Evolutionary conservation across 176 grass and related monocot species (phyloP).

Genomic region (Puya raimondii): DNA sequence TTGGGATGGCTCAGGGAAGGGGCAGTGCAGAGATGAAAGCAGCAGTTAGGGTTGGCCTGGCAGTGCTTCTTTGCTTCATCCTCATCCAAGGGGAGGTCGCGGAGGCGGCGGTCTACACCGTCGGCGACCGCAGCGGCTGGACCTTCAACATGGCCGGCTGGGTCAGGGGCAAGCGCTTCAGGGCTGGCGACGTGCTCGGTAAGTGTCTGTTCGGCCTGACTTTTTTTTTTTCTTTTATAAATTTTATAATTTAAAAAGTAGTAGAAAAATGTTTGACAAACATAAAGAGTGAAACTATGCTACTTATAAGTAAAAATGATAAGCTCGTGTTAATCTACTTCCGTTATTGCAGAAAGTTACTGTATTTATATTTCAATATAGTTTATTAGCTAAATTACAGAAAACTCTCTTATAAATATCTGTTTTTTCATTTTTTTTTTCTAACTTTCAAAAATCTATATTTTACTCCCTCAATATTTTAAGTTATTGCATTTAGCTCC

Average conservation of each 20-base stretch:
- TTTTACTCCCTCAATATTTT: too few species aligned
- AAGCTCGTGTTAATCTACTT: too few species aligned
- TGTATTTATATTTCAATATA: too few species aligned
- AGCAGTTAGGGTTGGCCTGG: not conserved
- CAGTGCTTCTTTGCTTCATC: constrained; percentile 27
- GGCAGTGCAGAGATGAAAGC: constrained; percentile 19
- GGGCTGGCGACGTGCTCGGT: constrained; percentile 48
- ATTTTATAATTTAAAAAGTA: not conserved
- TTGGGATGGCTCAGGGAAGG: constrained; percentile 31
- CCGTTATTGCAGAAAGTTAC: too few species aligned
- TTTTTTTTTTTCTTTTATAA: not conserved
- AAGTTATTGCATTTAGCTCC: too few species aligned
- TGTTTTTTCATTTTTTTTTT: too few species aligned
- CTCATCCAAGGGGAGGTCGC: constrained; percentile 22
- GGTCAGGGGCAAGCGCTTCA: constrained; percentile 59
- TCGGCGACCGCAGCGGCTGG: constrained; percentile 52
- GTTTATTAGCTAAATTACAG: too few species aligned
- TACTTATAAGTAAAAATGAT: too few species aligned
- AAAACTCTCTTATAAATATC: too few species aligned
- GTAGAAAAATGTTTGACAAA: too few species aligned
- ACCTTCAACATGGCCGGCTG: constrained; percentile 29
- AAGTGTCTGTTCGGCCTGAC: not conserved
- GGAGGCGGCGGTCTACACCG: constrained; percentile 43
- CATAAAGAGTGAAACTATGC: too few species aligned
- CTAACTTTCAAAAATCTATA: too few species aligned